Evolutionary conservation across 2,329 filamentous ascomycete species (phyloP), one percentile per base, ranked within the genome.

Genomic region (Botrytis aclada): DNA sequence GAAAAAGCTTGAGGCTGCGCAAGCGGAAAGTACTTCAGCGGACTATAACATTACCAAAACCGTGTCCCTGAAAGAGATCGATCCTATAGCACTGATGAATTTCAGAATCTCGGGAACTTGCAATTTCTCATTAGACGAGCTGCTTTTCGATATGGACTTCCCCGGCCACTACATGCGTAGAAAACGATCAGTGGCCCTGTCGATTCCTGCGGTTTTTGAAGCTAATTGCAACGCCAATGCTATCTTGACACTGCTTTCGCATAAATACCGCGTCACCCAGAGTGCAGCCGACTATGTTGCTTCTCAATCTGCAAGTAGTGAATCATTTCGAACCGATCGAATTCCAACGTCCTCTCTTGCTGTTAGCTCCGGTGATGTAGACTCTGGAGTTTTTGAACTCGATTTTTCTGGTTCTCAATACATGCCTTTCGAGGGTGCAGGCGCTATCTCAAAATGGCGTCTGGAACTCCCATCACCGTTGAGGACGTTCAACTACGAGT

Each of bases 341-440:
- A 73, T 80, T 18, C 79, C 80, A 22, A 77, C 81, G 47, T 25
- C 58, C 0, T 66, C 80, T 6, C 78, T 82, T 18, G 81, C 80
- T 20, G 69, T 79, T 18, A 76, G 72, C 69, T 66, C 60, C 20
- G 78, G 74, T 7, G 70, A 75, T 20, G 66, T 77, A n/a, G 83
- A 84, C 74, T 47, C 73, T 3, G 82, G 83, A 25, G 60, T 79
- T 7, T 83, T 83, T 72, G 79, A 83, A 18, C 74, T 82, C 61
- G 70, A 72, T 73, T 81, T 82, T 74, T 56, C 43, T 5, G 78
- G 76, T 39, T 77, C 80, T 32, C 76, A 79, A 4, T 83, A 80
- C 73, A 39, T 78, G 5, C 83, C 83, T 1, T 84, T 84, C 71
- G 83, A 84, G 74, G 76, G 79, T n/a, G 79, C 81, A 9, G 83